phyloP scores from a whole-genome alignment of 2,329 filamentous ascomycete genomes.

The Colletotrichum karsti region DNA sequence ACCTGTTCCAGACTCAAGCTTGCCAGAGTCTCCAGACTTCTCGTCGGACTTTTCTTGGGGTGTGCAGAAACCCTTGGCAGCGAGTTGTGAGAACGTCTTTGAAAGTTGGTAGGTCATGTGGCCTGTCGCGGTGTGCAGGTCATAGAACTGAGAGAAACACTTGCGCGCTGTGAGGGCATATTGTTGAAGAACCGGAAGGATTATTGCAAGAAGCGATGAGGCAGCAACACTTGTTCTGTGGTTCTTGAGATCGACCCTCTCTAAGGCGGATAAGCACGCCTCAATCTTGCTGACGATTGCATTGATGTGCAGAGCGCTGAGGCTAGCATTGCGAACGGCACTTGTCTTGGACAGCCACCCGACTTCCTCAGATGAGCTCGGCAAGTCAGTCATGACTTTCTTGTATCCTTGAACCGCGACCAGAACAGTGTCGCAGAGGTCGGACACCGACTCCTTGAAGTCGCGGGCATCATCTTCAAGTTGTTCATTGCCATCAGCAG shows the following conservation, averaged over 20 bases:
- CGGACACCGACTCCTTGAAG: slow-evolving; percentile 68
- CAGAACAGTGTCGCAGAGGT: slow-evolving; percentile 77
- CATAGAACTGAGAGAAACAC: slow-evolving; percentile 64
- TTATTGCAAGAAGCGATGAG: slow-evolving; percentile 65
- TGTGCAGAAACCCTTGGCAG: slow-evolving; percentile 88
- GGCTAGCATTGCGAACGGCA: slow-evolving; percentile 9
- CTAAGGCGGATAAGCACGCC: slow-evolving; percentile 32
- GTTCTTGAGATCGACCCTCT: slow-evolving; percentile 50
- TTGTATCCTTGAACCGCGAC: slow-evolving; percentile 81
- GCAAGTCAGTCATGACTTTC: slow-evolving; percentile 56
- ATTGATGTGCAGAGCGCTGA: slow-evolving; percentile 22
- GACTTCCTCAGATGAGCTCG: slow-evolving; percentile 67
- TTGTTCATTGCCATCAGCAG: background rate
- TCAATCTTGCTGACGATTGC: slow-evolving; percentile 18
- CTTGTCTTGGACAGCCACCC: slow-evolving; percentile 56
- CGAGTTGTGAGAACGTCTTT: slow-evolving; percentile 80
- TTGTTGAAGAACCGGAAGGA: slow-evolving; percentile 78
- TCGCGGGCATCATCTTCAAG: slow-evolving; percentile 37
- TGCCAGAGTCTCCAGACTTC: slow-evolving; percentile 74
- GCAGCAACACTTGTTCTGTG: slow-evolving; percentile 51
- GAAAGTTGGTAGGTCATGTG: slow-evolving; percentile 80
- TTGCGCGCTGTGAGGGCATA: slow-evolving; percentile 72
- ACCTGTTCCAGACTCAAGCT: slow-evolving; percentile 90
- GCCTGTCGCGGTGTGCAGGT: slow-evolving; percentile 75
- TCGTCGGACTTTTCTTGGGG: slow-evolving; percentile 83